These are phyloP conservation scores for Mycena sp. DNA, from an alignment of 1,284 basidiomycete species.

Conservation along the genomic window DNA sequence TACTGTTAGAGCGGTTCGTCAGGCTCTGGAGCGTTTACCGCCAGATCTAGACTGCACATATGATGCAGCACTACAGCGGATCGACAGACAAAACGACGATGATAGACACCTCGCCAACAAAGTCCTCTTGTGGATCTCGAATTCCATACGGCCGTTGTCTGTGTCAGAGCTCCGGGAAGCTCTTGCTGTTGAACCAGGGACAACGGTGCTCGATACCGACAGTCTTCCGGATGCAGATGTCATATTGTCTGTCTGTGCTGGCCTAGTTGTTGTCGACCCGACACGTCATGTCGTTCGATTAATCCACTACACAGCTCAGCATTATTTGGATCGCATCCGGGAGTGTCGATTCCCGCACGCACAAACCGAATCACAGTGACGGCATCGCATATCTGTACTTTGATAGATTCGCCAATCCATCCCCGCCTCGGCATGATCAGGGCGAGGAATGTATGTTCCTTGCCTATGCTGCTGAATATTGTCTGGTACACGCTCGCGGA, in stretches of 20 bases:
- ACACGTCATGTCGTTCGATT: neutral
- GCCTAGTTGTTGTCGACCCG: neutral
- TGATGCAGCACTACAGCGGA: neutral
- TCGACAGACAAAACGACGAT: neutral
- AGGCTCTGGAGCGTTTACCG: neutral
- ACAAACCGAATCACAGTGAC: neutral
- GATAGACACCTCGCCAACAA: neutral
- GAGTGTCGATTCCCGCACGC: neutral
- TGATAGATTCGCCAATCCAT: neutral
- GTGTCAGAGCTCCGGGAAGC: neutral
- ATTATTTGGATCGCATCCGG: neutral
- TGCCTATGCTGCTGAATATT: neutral
- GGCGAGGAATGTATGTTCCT: neutral
- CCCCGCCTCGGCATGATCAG: too few relatives aligned
- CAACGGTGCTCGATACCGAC: neutral
- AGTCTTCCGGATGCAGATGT: neutral
- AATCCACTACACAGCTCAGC: constrained; percentile 2
- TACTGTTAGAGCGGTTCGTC: neutral
- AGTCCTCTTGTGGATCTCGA: neutral
- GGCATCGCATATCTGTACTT: neutral
- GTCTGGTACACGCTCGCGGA: neutral
- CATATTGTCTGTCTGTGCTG: neutral
- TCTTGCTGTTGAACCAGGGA: neutral
- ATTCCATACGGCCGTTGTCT: neutral
- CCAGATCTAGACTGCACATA: neutral